Evolutionary conservation across 1,139 yeast genomes (phyloP).

Genomic region (Blastobotrys indianensis): DNA sequence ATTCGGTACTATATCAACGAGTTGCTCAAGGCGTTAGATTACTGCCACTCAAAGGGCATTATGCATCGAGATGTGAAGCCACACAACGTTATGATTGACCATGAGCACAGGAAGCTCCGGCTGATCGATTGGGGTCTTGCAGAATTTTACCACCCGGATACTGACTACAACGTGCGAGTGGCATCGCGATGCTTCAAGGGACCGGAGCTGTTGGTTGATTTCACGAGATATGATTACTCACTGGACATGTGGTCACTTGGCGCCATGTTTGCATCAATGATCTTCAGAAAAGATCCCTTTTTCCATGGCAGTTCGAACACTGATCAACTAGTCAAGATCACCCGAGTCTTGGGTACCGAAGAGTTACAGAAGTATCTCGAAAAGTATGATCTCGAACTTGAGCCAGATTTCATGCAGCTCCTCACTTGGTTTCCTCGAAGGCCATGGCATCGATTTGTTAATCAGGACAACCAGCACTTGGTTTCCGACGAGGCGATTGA

Average conservation of each 20-base stretch:
- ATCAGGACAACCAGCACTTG: conserved; percentile 63
- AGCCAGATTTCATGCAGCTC: conserved; percentile 64
- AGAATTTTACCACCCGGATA: conserved; percentile 92
- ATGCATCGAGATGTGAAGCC: conserved; percentile 99
- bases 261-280: conserved; percentile 96
- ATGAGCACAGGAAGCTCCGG: conserved; percentile 59
- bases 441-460: conserved; percentile 85
- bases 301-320: conserved; percentile 96
- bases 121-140: conserved; percentile 99
- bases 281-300: conserved; percentile 93
- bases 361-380: conserved; percentile 66
- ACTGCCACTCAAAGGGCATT: conserved; percentile 94
- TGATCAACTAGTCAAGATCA: conserved; percentile 93
- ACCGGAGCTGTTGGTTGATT: conserved; percentile 92
- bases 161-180: conserved; percentile 92
- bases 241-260: conserved; percentile 97
- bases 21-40: conserved; percentile 83
- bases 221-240: conserved; percentile 89
- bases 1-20: conserved; percentile 86
- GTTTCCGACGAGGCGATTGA: conserved; percentile 71
- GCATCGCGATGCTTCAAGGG: conserved; percentile 98
- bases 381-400: conserved; percentile 70
- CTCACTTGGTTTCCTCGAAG: conserved; percentile 67
- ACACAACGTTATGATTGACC: conserved; percentile 97
- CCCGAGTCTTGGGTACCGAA: conserved; percentile 86